Base-by-base conservation (phyloP, 2,329 filamentous ascomycete species). In the Coniochaeta ligniaria region DNA sequence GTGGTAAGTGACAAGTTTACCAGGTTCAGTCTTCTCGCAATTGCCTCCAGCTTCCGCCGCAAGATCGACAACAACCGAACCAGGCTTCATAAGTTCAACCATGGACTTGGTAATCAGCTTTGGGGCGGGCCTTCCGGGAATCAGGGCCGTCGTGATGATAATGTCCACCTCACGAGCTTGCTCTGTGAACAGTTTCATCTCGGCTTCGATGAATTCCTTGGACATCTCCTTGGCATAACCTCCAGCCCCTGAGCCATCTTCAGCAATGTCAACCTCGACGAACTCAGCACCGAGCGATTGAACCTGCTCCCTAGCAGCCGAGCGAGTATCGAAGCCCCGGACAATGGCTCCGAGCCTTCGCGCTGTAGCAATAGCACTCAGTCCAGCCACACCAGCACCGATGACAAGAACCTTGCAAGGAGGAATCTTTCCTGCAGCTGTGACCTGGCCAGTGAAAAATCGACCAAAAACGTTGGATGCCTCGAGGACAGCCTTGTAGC, bases 151-250 rank as follows among this genome's bases (percentile, higher is more conserved):
- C 1, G 92, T 96, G 70, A 96, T 90, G 63, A 96, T 90, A 64
- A 96, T 96, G 73, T 96, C 92, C 58, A 96, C 91, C 43, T 96
- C 92, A 62, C 85, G 83, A 63, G 89, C 90, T 72, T 96, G 92
- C 66, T 95, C 89, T 71, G 90, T 86, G 75, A 96, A 96, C 0
- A 96, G 81, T 72, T 91, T 93, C 91, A 96, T 96, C 73, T 96
- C 91, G 6, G 92, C 92, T 63, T 92, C 91, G 71, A 95, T 92
- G 69, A 96, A 96, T 66, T 94, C 92, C 69, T 94, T 92, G 60
- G 91, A 95, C 92, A 96, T 96, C 70, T 93, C 91, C 70, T 96
- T 96, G 59, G 91, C 91, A 69, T 96, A 96, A 17, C 92, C 92
- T 31, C 92, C 92, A 9, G 89, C 86, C 2, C 91, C 92, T 14